Base-by-base conservation (phyloP, 176 grass and related monocot species). In the Puya raimondii region DNA sequence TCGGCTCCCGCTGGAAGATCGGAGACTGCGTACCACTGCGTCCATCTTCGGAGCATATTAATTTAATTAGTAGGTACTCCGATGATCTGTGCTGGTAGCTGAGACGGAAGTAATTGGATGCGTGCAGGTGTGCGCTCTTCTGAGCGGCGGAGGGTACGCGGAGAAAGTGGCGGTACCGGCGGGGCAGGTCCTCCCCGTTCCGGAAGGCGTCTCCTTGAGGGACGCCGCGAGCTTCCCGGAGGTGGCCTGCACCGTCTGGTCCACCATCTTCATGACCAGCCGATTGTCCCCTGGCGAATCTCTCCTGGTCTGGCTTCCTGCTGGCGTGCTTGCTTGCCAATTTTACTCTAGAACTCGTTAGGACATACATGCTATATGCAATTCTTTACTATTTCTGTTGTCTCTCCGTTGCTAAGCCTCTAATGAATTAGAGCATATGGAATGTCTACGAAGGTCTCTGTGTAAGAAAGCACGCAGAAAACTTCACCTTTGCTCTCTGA, bases 231-330 rank as follows among this genome's bases (percentile, higher is more conserved):
- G 84, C 57, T 77, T 97, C 53, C 74, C 86, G 0, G 93, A 97
- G 80, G 93, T 97, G 12, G 86, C 79, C 8, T 90, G 86, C 75
- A 97, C 93, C 0, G 89, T 90, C 21, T 92, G 93, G 93, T 97
- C 89, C 9, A 97, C 89, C 51, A 82, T 97, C 9, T 97, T 97
- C 76, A 88, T 97, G 93, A 92, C 50, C 16, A 92, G 89, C 61
- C 81, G 84, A 11, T 80, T 92, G 68, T 90, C 86, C n/a, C 63
- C 86, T 1, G 82, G 86, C 0, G 93, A 97, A 80, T 90, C 86
- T 0, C 85, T 97, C 42, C 84, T 97, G 15, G 93, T 92, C 85
- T 78, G 80, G 47, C 9, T 14, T 1, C 2, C 7, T 0, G 11
- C 49, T 25, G 57, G 0, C 0, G 27, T 11, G 49, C 1, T 51